Evolutionary conservation across 1,284 basidiomycete genomes (phyloP), one percentile per base, ranked within the genome.

Genomic region (Megacollybia platyphylla): DNA sequence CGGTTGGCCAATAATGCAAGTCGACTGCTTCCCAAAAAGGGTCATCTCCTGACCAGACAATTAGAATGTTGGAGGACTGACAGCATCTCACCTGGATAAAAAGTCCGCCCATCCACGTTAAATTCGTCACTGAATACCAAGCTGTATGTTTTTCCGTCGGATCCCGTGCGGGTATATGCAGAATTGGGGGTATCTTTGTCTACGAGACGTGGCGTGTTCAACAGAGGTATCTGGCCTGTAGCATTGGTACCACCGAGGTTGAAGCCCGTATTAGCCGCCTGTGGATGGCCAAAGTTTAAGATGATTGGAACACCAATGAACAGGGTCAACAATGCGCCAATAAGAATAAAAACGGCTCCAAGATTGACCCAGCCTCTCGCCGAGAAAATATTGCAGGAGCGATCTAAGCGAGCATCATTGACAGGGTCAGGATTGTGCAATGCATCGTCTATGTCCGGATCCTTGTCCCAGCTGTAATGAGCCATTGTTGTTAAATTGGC

Each of bases 101-200:
- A 87, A 1, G 81, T 72, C 29, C 83, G 70, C 5, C 88, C 91
- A 27, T 83, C 79, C 5, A 55, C 63, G 40, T 93, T 79, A 59
- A 96, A 96, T 61, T 97, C 93, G 60, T 97, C 93, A 45, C 83
- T 90, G 59, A 92, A 93, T 2, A 91, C 81, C 27, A 97, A 74
- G 47, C 81, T 68, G 61, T 87, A 91, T n/a, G 68, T 59, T 43
- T 77, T 67, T 3, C 87, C 86, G 51, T 92, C 87, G 6, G 73
- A 63, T 15, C 79, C 83, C 4, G 61, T 69, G 20, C 74, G 70
- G 18, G 66, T 64, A 39, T 55, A 56, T 11, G 67, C 86, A 24
- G 64, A 63, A 13, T 58, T 45, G 2, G 82, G 83, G 0, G 87
- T 92, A 28, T 80, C 79, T 2, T 56, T 42, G 57, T 93, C 89